Percentiles rank a stretch among this genome's conserved stretches.
Conservation (phyloP, 139 green algal genomes). For the Haematococcus lacustris region DNA sequence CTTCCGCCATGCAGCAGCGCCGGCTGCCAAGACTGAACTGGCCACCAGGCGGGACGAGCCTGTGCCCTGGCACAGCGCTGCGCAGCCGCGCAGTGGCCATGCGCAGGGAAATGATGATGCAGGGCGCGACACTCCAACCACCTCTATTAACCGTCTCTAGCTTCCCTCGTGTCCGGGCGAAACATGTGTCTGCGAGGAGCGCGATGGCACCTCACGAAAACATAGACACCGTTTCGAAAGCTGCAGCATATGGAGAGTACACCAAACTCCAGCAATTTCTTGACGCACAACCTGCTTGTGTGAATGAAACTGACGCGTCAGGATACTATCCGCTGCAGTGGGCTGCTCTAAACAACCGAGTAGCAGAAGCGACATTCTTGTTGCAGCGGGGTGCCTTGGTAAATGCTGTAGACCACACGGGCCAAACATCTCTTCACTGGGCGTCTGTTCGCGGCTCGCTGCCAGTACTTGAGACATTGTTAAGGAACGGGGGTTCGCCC, state of each 20-base stretch:
- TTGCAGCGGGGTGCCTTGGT: constrained; percentile 53
- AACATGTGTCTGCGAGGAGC: neutral
- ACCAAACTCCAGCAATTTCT: constrained; percentile 44
- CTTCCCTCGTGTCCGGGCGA: too few species aligned
- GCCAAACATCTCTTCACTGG: constrained; percentile 88
- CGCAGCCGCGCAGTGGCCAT: too few species aligned
- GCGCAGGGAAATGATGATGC: too few species aligned
- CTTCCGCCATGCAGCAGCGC: neutral
- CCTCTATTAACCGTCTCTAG: too few species aligned
- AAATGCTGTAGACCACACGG: constrained; percentile 61
- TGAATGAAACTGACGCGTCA: constrained; percentile 57
- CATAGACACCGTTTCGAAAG: constrained; percentile 34
- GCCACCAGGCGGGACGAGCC: neutral
- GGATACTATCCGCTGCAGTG: constrained; percentile 68
- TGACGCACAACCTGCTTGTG: constrained; percentile 33
- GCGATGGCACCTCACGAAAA: neutral
- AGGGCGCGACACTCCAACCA: neutral
- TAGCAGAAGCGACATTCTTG: constrained; percentile 61
- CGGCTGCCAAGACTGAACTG: neutral
- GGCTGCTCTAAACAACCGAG: constrained; percentile 90
- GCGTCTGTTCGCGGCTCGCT: constrained; percentile 70
- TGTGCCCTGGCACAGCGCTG: too few species aligned
- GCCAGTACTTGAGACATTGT: constrained; percentile 64
- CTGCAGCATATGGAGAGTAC: constrained; percentile 61
- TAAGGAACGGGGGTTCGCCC: constrained; percentile 50